Conservation (phyloP, 2,329 filamentous ascomycete genomes). For the Arachnomyces sp. region DNA sequence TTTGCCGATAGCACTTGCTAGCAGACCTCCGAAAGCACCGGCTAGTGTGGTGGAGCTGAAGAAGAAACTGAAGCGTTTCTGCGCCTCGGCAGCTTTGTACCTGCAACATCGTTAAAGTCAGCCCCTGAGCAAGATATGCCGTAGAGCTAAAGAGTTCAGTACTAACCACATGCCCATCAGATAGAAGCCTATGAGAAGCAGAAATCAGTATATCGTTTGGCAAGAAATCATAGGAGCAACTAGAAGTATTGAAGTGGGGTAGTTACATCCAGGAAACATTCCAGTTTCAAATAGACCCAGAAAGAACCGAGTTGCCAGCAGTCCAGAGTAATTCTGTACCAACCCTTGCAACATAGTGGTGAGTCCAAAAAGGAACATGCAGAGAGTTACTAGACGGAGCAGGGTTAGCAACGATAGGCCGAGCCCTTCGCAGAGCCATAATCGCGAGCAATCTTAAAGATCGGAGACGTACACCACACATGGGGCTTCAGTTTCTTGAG, state of each 20-base stretch:
- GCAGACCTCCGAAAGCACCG: conserved; percentile 54
- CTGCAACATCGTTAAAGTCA: conserved; percentile 34
- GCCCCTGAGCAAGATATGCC: too few species aligned
- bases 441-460: neutral
- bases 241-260: conserved; percentile 13
- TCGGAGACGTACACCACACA: conserved; percentile 49
- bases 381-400: conserved; percentile 49
- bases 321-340: conserved; percentile 65
- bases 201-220: neutral
- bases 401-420: conserved; percentile 1
- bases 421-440: neutral
- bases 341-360: conserved; percentile 68
- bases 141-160: too few species aligned
- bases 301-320: conserved; percentile 77
- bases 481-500: conserved; percentile 60
- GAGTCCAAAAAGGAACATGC: conserved; percentile 79
- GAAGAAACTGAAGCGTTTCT: conserved; percentile 89
- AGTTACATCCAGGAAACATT: conserved; percentile 58
- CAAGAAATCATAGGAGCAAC: neutral
- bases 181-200: conserved; percentile 38
- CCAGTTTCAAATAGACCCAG: conserved; percentile 68
- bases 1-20: conserved; percentile 52
- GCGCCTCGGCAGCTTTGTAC: conserved; percentile 81
- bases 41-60: conserved; percentile 63
- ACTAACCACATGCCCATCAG: conserved; percentile 58